These are phyloP conservation scores for Neurospora sp. DNA, from an alignment of 495 filamentous ascomycete species.

Conservation along the genomic window DNA sequence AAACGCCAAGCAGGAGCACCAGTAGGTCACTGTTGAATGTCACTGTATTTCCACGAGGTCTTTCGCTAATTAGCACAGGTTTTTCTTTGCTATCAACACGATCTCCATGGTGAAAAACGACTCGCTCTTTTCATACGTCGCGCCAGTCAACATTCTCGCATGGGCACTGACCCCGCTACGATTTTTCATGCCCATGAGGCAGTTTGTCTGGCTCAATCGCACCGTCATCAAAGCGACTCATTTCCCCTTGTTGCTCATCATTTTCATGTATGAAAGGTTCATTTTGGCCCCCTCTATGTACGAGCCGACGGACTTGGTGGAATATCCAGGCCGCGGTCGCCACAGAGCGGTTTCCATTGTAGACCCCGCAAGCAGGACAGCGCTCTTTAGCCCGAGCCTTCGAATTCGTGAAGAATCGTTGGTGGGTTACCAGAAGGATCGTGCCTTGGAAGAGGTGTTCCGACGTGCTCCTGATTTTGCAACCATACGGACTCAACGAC, in stretches of 20 bases:
- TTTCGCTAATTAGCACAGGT: slow-evolving; percentile 29
- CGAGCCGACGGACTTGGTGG: slow-evolving; percentile 65
- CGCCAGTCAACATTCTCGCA: slow-evolving; percentile 77
- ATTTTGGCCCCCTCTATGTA: slow-evolving; percentile 60
- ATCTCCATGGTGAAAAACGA: slow-evolving; percentile 96
- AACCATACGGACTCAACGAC: slow-evolving; percentile 38
- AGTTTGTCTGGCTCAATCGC: slow-evolving; percentile 73
- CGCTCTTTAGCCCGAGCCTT: slow-evolving; percentile 58
- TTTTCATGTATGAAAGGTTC: slow-evolving; percentile 77
- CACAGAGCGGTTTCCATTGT: slow-evolving; percentile 44
- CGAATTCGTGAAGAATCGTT: slow-evolving; percentile 73
- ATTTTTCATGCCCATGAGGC: slow-evolving; percentile 64
- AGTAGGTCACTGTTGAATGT: slow-evolving; percentile 29
- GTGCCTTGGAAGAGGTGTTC: slow-evolving; percentile 88
- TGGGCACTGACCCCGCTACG: slow-evolving; percentile 77
- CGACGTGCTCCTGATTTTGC: slow-evolving; percentile 40
- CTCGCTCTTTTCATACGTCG: slow-evolving; percentile 82
- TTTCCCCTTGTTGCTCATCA: slow-evolving; percentile 71
- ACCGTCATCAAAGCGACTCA: slow-evolving; percentile 84
- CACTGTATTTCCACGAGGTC: neutral
- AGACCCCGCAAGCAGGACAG: slow-evolving; percentile 36
- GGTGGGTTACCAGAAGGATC: slow-evolving; percentile 76
- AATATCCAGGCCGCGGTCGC: slow-evolving; percentile 28
- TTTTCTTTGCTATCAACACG: slow-evolving; percentile 86
- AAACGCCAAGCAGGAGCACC: slow-evolving; percentile 86